phyloP scores from a whole-genome alignment of 305 asterid species.

The Striga hermonthica region DNA sequence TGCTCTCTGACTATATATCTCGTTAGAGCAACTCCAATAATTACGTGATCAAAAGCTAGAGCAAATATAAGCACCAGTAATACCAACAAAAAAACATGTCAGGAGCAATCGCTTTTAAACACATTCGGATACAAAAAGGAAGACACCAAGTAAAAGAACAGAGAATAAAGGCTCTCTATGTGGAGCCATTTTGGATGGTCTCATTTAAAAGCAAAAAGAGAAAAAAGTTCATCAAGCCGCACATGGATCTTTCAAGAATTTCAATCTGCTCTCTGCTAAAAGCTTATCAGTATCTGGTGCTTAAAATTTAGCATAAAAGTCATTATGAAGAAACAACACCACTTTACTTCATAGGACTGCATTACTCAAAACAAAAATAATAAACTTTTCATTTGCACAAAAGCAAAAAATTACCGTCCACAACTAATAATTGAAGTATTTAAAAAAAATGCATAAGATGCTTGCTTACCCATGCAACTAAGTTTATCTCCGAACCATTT shows the following conservation, averaged over 20 bases:
- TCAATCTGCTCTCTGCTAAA: background rate
- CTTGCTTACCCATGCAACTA: conserved; percentile 70
- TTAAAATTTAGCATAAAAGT: background rate
- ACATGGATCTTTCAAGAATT: background rate
- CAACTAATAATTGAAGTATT: too few species aligned
- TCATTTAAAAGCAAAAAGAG: background rate
- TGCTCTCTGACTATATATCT: too few species aligned
- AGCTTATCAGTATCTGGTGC: conserved; percentile 2
- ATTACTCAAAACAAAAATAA: too few species aligned
- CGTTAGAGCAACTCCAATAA: too few species aligned
- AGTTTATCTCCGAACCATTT: conserved; percentile 45
- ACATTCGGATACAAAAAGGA: background rate
- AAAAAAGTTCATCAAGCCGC: background rate
- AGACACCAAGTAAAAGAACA: background rate
- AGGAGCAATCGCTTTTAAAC: background rate
- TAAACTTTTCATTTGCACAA: too few species aligned
- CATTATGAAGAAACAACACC: background rate
- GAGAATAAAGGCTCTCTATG: background rate
- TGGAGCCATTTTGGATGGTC: background rate
- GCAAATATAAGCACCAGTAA: too few species aligned
- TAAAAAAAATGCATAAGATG: background rate
- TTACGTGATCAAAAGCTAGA: too few species aligned
- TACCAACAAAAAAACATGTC: too few species aligned
- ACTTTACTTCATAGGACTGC: too few species aligned
- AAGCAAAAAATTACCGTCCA: too few species aligned